A percentile compares a stretch with the other conserved stretches of the same genome.
Evolutionary conservation across 2,329 filamentous ascomycete species (phyloP).

Genomic region (Sarocladium brachiariae): DNA sequence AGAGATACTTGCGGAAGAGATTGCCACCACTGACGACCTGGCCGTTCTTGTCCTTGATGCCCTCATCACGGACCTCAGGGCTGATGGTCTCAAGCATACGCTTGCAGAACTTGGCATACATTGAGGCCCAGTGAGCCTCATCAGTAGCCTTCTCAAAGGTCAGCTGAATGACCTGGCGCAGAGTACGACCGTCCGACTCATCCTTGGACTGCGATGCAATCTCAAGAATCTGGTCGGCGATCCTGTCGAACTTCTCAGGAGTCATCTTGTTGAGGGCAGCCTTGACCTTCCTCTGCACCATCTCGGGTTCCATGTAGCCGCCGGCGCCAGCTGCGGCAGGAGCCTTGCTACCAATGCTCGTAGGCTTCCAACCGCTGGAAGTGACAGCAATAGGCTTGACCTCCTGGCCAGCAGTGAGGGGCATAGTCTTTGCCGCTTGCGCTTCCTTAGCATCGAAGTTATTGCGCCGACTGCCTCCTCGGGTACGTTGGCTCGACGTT

Average conservation of each 20-base stretch:
- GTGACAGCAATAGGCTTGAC: constrained; percentile 72
- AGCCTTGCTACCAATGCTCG: constrained; percentile 49
- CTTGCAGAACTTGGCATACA: constrained; percentile 99
- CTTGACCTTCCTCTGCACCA: constrained; percentile 99
- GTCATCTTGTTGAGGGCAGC: constrained; percentile 99
- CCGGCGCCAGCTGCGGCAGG: constrained; percentile 32
- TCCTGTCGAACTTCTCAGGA: constrained; percentile 95
- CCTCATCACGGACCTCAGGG: constrained; percentile 89
- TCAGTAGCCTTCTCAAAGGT: constrained; percentile 99
- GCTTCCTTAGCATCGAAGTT: constrained; percentile 52
- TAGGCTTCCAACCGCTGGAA: constrained; percentile 82
- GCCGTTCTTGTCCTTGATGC: constrained; percentile 82
- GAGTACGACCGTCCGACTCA: constrained; percentile 85
- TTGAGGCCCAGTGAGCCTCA: constrained; percentile 95
- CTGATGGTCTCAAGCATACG: constrained; percentile 95
- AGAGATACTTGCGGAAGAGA: constrained; percentile 95
- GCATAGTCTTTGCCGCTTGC: constrained; percentile 79
- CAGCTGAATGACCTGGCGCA: constrained; percentile 96
- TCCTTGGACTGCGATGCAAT: constrained; percentile 96
- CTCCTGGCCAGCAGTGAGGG: constrained; percentile 76
- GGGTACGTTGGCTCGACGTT: constrained; percentile 53
- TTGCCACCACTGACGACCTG: constrained; percentile 86
- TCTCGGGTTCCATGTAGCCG: constrained; percentile 72
- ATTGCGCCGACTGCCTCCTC: constrained; percentile 57
- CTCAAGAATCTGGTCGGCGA: constrained; percentile 83